Conservation (phyloP, 148 eudicot genomes). For the Fagopyrum esculentum region DNA sequence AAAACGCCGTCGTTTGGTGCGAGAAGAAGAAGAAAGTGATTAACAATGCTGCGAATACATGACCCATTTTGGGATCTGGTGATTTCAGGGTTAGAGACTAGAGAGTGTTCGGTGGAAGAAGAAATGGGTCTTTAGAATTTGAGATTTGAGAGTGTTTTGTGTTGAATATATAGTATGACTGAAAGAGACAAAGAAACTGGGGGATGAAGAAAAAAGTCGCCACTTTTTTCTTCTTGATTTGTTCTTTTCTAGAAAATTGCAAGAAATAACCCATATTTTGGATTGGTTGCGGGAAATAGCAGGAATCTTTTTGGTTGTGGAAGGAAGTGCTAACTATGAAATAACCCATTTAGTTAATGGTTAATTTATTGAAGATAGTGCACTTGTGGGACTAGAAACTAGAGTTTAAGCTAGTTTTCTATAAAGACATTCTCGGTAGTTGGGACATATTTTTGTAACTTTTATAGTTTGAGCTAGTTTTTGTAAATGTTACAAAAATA, state of each 20-base stretch:
- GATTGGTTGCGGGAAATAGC: too few relatives aligned
- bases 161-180: background rate
- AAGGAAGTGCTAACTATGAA: too few relatives aligned
- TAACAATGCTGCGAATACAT: slow-evolving; percentile 26
- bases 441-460: too few relatives aligned
- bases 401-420: too few relatives aligned
- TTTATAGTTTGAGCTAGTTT: too few relatives aligned
- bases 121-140: background rate
- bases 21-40: slow-evolving; percentile 23
- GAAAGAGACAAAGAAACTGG: background rate
- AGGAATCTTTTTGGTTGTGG: too few relatives aligned
- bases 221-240: background rate
- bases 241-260: background rate
- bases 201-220: background rate
- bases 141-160: background rate
- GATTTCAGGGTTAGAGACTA: background rate
- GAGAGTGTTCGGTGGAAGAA: background rate
- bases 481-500: too few relatives aligned
- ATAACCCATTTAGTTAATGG: too few relatives aligned
- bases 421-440: too few relatives aligned
- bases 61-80: slow-evolving; percentile 28
- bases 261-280: background rate
- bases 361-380: too few relatives aligned
- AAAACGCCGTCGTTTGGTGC: slow-evolving; percentile 16
- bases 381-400: too few relatives aligned